Percentiles rank a stretch among this genome's conserved stretches.
Conservation (phyloP, 2,329 filamentous ascomycete species). For the Aphanoascus verrucosus region DNA sequence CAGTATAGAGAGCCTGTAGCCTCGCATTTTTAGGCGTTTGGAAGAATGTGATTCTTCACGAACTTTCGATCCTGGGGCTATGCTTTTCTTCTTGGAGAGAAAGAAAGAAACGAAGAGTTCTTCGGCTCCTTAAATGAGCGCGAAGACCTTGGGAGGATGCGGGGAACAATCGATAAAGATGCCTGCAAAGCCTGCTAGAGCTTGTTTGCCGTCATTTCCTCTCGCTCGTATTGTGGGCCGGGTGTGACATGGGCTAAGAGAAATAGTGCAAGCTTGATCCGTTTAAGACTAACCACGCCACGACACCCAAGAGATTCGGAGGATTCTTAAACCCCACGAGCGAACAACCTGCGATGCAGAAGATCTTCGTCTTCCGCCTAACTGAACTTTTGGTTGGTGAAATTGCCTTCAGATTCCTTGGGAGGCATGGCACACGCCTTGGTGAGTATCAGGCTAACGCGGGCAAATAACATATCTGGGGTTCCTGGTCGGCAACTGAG, state of each 20-base stretch:
- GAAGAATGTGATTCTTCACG: not conserved
- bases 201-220: not conserved
- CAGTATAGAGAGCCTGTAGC: slow-evolving; percentile 6
- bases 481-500: not conserved
- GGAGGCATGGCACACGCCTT: not conserved
- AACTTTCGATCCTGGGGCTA: not conserved
- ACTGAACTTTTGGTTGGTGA: too few species aligned
- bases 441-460: too few species aligned
- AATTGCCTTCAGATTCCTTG: too few species aligned
- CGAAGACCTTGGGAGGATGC: not conserved
- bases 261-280: too few species aligned
- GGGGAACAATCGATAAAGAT: not conserved
- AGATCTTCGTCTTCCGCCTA: too few species aligned
- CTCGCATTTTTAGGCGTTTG: slow-evolving; percentile 4
- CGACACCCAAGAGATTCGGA: not conserved
- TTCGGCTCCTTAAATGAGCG: not conserved
- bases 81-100: not conserved
- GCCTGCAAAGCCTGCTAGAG: not conserved
- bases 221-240: not conserved
- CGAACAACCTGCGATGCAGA: too few species aligned
- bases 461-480: not conserved
- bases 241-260: not conserved
- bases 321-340: too few species aligned
- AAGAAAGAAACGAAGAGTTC: slow-evolving; percentile 1
- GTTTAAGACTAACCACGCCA: not conserved